Evolutionary conservation across 495 filamentous ascomycete species (phyloP), one percentile per base, ranked within the genome.

Genomic region (Pyronema domesticum): DNA sequence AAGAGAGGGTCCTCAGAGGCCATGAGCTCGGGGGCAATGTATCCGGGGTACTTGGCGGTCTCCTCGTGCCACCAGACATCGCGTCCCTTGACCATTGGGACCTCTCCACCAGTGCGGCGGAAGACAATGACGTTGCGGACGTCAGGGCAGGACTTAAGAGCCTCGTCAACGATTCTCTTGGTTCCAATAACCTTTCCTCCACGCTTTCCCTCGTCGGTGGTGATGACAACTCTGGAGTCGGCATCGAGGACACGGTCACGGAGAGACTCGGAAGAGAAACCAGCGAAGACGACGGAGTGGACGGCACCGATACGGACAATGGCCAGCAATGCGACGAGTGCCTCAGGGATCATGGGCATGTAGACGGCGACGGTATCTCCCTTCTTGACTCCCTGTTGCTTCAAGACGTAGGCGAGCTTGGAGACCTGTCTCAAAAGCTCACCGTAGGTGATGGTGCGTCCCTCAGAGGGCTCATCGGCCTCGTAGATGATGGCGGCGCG

Each of bases 31-130:
- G 89, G 89, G 19, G 89, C 73, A 62, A 89, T 77, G 73, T 95
- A 96, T 51, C 77, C 72, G 30, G 93, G 91, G 74, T 83, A 96
- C 70, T 95, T 96, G 69, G 89, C 85, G 34, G 86, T 78, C 75
- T 99, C 88, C 71, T 95, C 91, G 68, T 96, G 85, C 91, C 91
- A 99, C 91, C 91, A 99, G 58, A 77, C 73, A 69, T 99, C 93
- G 62, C 91, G 80, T 57, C 89, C 89, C 55, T 75, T 66, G 44
- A 86, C 95, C 85, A 80, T 85, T 54, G 89, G 89, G 7, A 96
- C 81, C 55, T 95, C 89, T 53, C 86, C 80, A 55, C 91, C 89
- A 46, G 93, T 96, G 60, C 93, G 86, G 77, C 93, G 93, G 76
- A 79, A 96, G 53, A 96, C 93, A 35, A 96, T 74, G 42, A 82